Base-by-base conservation (phyloP, 2,329 filamentous ascomycete species). In the Cordyceps fumosorosea region DNA sequence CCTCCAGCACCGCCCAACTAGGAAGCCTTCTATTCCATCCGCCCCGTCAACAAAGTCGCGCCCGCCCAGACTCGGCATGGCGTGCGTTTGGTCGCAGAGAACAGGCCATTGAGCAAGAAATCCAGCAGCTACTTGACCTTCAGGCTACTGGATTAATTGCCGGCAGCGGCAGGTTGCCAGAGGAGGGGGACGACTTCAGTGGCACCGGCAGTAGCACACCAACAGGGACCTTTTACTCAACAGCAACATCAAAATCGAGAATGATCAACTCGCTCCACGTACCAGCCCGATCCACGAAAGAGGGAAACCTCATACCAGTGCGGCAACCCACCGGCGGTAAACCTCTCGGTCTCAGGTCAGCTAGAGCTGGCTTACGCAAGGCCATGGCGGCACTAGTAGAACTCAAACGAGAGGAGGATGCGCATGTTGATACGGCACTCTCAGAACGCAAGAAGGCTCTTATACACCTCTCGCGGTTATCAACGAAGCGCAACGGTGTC, bases 321-420 rank as follows among this genome's bases (percentile, higher is more conserved):
- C 81, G 81, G 32, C 85, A 88, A 65, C 85, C 85, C 0, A 77
- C 76, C 34, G 65, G 67, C 18, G 67, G 75, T 50, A 80, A 79
- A 61, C 83, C 80, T 42, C 71, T 84, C 10, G 82, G 86, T 0
- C 77, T 92, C 16, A 79, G 80, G 32, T 80, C 81, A 20, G 87
- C 88, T 1, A 81, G 90, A n/a, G 79, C 80, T 32, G 87, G 86
- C 0, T 81, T 93, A 8, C 80, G 83, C 18, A 80, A 79, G 56
- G 81, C 84, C 55, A 89, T 93, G 71, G 76, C 80, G 3, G 83
- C 86, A 59, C 75, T 93, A 5, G 84, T 84, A 0, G 80, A 81
- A 10, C 75, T 93, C 29, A 91, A 91, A 70, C 77, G 78, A 3
- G 88, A 91, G 62, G 88, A 92, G 73, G 78, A 86, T n/a, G 77